Conservation (phyloP, 352 stramenopile genomes). For the Phytophthora uliginosa region DNA sequence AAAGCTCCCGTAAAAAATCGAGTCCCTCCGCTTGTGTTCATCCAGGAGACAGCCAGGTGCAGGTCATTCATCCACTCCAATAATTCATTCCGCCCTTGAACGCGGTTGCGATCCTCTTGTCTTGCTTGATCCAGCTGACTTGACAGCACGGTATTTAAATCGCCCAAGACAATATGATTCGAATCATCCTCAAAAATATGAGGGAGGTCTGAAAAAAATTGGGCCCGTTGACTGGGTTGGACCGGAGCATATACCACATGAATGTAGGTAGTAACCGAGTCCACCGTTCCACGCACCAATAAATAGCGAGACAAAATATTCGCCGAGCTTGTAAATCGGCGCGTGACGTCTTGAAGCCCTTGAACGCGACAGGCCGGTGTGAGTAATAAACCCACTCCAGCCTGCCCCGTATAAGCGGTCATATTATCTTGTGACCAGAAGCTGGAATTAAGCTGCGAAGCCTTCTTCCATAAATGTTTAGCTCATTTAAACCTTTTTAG, state of each 20-base stretch:
- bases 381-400: slow-evolving; percentile 12
- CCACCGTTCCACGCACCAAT: neutral
- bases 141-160: slow-evolving; percentile 10
- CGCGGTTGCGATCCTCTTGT: neutral
- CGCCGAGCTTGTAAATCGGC: neutral
- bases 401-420: neutral
- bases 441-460: slow-evolving; percentile 17
- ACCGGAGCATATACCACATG: slow-evolving; percentile 23
- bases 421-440: slow-evolving; percentile 31
- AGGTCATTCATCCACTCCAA: slow-evolving; percentile 1
- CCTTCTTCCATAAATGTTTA: slow-evolving; percentile 1
- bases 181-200: slow-evolving; percentile 9
- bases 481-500: slow-evolving; percentile 18
- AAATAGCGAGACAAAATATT: slow-evolving; percentile 9
- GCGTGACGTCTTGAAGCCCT: slow-evolving; percentile 4
- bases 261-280: slow-evolving; percentile 12
- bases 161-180: slow-evolving; percentile 8
- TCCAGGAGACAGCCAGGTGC: neutral
- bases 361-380: slow-evolving; percentile 3
- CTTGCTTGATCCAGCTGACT: neutral
- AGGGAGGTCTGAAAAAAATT: slow-evolving; percentile 1
- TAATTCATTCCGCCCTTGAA: neutral
- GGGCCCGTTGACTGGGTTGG: neutral
- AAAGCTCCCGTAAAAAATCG: neutral
- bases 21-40: slow-evolving; percentile 3